Evolutionary conservation across 2,329 filamentous ascomycete species (phyloP).

Genomic region (Monosporascus sp.): DNA sequence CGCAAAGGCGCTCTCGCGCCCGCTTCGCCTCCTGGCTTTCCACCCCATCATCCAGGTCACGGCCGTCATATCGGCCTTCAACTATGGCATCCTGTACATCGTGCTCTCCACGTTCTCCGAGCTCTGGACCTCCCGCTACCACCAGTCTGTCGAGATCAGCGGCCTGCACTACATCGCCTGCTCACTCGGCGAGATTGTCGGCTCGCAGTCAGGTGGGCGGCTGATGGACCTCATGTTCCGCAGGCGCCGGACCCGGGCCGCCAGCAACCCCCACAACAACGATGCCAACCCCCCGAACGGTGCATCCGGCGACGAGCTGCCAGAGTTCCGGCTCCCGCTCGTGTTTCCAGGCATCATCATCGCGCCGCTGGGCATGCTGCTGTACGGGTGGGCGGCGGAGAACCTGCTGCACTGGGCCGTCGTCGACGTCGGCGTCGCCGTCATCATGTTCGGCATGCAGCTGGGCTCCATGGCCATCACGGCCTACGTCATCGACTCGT

Average conservation of each 20-base stretch:
- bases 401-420: conserved; percentile 31
- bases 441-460: conserved; percentile 28
- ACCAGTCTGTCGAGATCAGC: conserved; percentile 50
- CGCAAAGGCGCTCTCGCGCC: conserved; percentile 40
- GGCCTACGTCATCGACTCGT: conserved; percentile 40
- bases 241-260: not conserved
- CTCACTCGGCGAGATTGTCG: conserved; percentile 56
- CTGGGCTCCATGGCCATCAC: conserved; percentile 24
- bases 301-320: conserved; percentile 23
- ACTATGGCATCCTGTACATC: conserved; percentile 60
- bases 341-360: conserved; percentile 47
- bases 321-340: conserved; percentile 59
- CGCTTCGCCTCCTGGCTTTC: conserved; percentile 49
- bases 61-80: conserved; percentile 49
- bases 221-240: conserved; percentile 37
- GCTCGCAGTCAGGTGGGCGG: conserved; percentile 39
- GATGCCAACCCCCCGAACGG: not conserved
- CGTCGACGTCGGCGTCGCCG: conserved; percentile 30
- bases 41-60: conserved; percentile 56
- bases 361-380: conserved; percentile 28
- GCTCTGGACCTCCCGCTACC: conserved; percentile 52
- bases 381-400: conserved; percentile 40
- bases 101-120: conserved; percentile 55
- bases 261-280: not conserved
- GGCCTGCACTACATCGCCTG: conserved; percentile 60